Evolutionary conservation across 2,329 filamentous ascomycete genomes (phyloP), one percentile per base, ranked within the genome.

Genomic region (Monascus ruber): DNA sequence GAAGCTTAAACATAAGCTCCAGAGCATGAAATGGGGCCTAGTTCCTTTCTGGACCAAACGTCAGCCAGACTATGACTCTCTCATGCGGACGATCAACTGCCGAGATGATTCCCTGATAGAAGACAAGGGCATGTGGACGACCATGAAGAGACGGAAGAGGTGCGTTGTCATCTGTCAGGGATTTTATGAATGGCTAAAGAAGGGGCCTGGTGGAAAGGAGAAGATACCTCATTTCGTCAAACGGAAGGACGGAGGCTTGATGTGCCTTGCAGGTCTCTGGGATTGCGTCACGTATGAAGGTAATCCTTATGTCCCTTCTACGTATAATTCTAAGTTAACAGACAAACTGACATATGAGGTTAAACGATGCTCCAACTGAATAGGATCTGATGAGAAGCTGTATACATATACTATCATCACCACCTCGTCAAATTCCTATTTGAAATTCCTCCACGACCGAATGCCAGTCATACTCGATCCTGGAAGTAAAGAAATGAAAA

Each of bases 321-420:
- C 35, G 31, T 28, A 25, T 24, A 2, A 17, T 17, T 17, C 3
- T 17, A 17, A 17, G 17, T 17, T 17, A 17, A 17, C 17, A 17
- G 17, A 17, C 17, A 17, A 17, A 17, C 17, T 17, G 17, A 17
- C 17, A 17, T 17, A 17, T 3, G 17, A 17, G 17, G 17, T 17
- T 17, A 17, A 17, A 17, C 17, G 17, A 17, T 17, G 17, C 17
- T 17, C 2, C 17, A 48, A 25, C 36, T 5, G 10, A 28, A 41
- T 41, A 74, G 77, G 73, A 36, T 73, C 75, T 2, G 71, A 77
- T 2, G 73, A 84, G 46, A 84, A 81, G 58, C 65, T 79, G 4
- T 95, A 89, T 58, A 93, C 86, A 0, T 98, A 94, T 61, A 89
- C 88, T 1, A 78, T 98, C 56, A 89, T 96, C 59, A 98, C 91